Evolutionary conservation across 1,284 basidiomycete species (phyloP), one percentile per base, ranked within the genome.

Genomic region (Moesziomyces antarcticus): DNA sequence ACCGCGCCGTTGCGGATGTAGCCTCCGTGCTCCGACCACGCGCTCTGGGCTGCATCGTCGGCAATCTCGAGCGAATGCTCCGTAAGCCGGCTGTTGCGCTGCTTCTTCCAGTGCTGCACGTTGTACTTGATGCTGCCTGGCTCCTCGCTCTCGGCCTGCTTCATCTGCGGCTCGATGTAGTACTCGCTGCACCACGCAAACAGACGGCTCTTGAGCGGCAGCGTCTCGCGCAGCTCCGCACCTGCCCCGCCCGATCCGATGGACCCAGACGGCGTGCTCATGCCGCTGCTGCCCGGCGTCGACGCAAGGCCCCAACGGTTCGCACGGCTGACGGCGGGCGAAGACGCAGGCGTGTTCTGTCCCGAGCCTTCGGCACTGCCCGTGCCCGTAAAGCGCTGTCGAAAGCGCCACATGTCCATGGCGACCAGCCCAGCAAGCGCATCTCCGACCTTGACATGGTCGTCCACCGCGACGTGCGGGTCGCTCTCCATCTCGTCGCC

Each of bases 101-200:
- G 89, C 79, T 96, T 91, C 74, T 95, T 88, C 96, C 96, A 99
- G 3, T 95, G 90, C 82, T 97, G 94, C 78, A 96, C 92, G 81
- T 97, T 98, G 83, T 96, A 98, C 78, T 92, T 90, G 48, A 92
- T 86, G 69, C 93, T 95, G 3, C 96, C 96, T 18, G 95, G 94
- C 84, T 99, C 97, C 81, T 98, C 94, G 5, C 90, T 90, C 84
- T 99, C 96, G 20, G 93, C 90, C 88, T 94, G 60, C 65, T 71
- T 61, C 82, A 84, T 84, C 63, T 84, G 96, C 5, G 96, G 94
- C 85, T 98, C 95, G 70, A 93, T 94, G 87, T 97, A 99, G 84
- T 98, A 98, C 83, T 98, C 95, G 79, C 91, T 90, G 66, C 93
- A 94, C 93, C 94, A 98, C 81, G 97, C 94, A 82, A 93, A 99